These are phyloP conservation scores for Murraya koenigii DNA, from an alignment of 345 rosid genomes.

Conservation along the genomic window DNA sequence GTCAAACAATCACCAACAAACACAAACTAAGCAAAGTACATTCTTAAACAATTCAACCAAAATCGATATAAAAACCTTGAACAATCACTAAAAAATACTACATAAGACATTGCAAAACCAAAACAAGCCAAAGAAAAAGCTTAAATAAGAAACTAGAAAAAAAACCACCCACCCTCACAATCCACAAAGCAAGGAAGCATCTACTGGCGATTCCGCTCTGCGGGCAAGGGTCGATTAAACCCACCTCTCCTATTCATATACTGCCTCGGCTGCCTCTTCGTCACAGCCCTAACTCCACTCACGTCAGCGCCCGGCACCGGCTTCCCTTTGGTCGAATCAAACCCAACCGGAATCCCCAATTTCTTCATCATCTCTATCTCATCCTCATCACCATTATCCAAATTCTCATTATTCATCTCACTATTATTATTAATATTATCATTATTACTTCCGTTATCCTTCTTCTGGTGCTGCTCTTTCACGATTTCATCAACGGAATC, in stretches of 20 bases:
- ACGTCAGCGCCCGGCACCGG: slow-evolving; percentile 79
- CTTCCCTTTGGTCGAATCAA: slow-evolving; percentile 94
- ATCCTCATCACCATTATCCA: slow-evolving; percentile 53
- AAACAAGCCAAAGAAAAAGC: background rate
- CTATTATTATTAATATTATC: slow-evolving; percentile 20
- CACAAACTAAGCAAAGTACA: too few relatives aligned
- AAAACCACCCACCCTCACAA: background rate
- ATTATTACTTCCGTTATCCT: slow-evolving; percentile 16
- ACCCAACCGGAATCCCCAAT: slow-evolving; percentile 84
- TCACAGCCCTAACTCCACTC: slow-evolving; percentile 74
- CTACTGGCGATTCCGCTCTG: slow-evolving; percentile 66
- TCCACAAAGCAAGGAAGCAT: background rate
- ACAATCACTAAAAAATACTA: background rate
- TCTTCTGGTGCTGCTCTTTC: slow-evolving; percentile 49
- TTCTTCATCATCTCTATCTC: slow-evolving; percentile 72
- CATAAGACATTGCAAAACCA: background rate
- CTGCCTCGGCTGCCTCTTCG: slow-evolving; percentile 89
- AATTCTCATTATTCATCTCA: slow-evolving; percentile 31
- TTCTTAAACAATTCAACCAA: background rate
- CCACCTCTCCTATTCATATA: slow-evolving; percentile 97
- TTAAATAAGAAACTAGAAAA: background rate
- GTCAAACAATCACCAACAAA: background rate
- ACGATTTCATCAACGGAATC: slow-evolving; percentile 63
- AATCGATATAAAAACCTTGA: background rate
- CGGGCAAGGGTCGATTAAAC: slow-evolving; percentile 85